Conservation (phyloP, 1,284 basidiomycete genomes). For the Cerioporus squamosus region DNA sequence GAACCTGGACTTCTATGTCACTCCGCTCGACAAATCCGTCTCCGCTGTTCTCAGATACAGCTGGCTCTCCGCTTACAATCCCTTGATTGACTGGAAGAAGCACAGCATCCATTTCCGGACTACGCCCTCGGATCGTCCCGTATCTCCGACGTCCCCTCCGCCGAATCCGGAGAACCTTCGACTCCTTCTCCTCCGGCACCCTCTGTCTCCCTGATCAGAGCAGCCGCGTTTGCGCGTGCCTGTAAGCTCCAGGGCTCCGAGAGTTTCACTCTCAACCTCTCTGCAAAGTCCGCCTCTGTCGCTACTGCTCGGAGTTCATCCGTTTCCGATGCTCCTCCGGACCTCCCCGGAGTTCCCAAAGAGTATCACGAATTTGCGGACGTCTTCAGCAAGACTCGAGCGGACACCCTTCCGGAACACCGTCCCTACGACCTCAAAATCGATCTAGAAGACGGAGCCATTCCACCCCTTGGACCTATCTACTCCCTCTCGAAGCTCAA, state of each 20-base stretch:
- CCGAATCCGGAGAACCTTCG: not conserved
- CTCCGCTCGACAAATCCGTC: constrained; percentile 11
- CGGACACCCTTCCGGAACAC: constrained; percentile 17
- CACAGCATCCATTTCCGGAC: constrained; percentile 1
- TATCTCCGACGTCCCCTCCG: not conserved
- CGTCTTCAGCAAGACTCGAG: constrained; percentile 15
- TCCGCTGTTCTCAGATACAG: constrained; percentile 1
- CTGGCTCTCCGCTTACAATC: constrained; percentile 1
- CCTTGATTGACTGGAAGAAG: constrained; percentile 2
- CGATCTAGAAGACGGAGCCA: constrained; percentile 14
- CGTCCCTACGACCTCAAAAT: constrained; percentile 17
- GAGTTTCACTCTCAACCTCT: constrained; percentile 9
- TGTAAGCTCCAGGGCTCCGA: constrained; percentile 7
- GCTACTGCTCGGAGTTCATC: not conserved
- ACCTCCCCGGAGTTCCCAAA: constrained; percentile 16
- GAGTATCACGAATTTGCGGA: constrained; percentile 19
- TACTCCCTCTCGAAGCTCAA: constrained; percentile 32
- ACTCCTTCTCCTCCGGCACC: not conserved
- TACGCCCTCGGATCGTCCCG: not conserved
- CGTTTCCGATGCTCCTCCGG: constrained; percentile 25
- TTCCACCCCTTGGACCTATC: constrained; percentile 21
- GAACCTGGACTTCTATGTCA: constrained; percentile 5
- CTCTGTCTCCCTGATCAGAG: constrained; percentile 11
- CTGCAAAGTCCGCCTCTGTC: not conserved
- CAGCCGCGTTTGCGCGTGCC: constrained; percentile 12